phyloP scores from a whole-genome alignment of 352 stramenopile species.

The Phytopythium mirpurense region DNA sequence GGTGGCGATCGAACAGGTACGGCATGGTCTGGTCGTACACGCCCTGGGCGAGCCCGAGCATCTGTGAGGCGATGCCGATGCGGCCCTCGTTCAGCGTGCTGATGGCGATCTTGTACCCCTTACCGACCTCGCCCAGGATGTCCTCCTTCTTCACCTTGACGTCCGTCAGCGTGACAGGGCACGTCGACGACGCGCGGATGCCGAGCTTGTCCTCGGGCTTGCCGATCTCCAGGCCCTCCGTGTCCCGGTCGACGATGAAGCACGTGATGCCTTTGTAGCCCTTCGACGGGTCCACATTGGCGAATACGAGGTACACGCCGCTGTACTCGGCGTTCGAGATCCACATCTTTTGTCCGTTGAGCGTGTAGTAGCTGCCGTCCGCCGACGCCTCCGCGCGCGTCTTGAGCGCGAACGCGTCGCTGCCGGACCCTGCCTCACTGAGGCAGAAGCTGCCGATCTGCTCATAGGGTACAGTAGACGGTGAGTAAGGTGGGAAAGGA shows the following conservation, averaged over 20 bases:
- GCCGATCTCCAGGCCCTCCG: conserved; percentile 90
- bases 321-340: conserved; percentile 96
- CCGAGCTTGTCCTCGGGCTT: conserved; percentile 96
- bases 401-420: conserved; percentile 95
- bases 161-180: conserved; percentile 92
- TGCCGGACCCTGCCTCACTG: conserved; percentile 91
- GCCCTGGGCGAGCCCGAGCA: conserved; percentile 95
- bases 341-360: conserved; percentile 97
- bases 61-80: conserved; percentile 97
- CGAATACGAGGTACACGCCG: conserved; percentile 96
- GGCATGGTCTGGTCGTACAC: conserved; percentile 94
- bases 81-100: conserved; percentile 94
- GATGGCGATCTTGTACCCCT: conserved; percentile 97
- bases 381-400: conserved; percentile 84
- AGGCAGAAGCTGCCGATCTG: conserved; percentile 96
- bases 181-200: conserved; percentile 95
- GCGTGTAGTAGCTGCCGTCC: conserved; percentile 92
- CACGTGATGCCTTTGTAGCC: conserved; percentile 98
- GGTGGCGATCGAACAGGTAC: conserved; percentile 95
- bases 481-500: too few species aligned
- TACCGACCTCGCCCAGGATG: conserved; percentile 91
- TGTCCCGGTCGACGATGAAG: conserved; percentile 95
- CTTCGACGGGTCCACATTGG: conserved; percentile 88
- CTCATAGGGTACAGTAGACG: neutral
- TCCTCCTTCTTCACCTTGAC: conserved; percentile 92